A percentile compares a stretch with the other conserved stretches of the same genome.
Evolutionary conservation across 202 grass and related monocot species (phyloP).

Genomic region (Bolboschoenoplectus hybrid): DNA sequence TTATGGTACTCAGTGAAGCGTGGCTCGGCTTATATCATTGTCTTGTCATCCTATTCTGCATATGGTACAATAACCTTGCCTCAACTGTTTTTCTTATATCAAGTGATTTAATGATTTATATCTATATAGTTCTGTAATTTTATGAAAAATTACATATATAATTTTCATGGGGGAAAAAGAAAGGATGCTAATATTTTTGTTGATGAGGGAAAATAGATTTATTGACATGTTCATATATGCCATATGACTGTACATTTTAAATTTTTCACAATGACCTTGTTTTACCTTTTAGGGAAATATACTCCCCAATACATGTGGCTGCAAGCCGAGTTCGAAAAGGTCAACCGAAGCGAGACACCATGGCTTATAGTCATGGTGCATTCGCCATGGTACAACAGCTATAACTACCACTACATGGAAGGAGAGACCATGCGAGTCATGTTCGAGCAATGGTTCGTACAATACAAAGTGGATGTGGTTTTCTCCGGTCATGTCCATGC

Average conservation of each 20-base stretch:
- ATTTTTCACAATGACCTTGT: neutral
- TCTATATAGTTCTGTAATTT: neutral
- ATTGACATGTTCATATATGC: neutral
- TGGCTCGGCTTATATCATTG: constrained; percentile 50
- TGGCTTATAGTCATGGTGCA: constrained; percentile 57
- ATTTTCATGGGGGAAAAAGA: neutral
- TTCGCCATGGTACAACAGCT: constrained; percentile 58
- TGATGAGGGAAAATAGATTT: neutral
- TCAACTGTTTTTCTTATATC: constrained; percentile 12
- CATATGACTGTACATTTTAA: neutral
- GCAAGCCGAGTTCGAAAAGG: constrained; percentile 43
- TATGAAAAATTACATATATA: neutral
- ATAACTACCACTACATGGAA: constrained; percentile 64
- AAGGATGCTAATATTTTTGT: neutral
- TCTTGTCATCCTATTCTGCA: constrained; percentile 52
- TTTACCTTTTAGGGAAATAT: constrained; percentile 44
- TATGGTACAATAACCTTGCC: constrained; percentile 33
- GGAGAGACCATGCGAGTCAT: constrained; percentile 59
- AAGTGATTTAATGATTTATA: neutral
- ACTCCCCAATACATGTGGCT: constrained; percentile 60
- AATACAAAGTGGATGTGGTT: constrained; percentile 55
- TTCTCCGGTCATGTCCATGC: constrained; percentile 62
- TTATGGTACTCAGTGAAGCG: constrained; percentile 58
- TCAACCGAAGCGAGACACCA: constrained; percentile 48
- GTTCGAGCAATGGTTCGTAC: constrained; percentile 56